Evolutionary conservation across 352 stramenopile species (phyloP).

Genomic region (Thalassiosira livingstoniorum): DNA sequence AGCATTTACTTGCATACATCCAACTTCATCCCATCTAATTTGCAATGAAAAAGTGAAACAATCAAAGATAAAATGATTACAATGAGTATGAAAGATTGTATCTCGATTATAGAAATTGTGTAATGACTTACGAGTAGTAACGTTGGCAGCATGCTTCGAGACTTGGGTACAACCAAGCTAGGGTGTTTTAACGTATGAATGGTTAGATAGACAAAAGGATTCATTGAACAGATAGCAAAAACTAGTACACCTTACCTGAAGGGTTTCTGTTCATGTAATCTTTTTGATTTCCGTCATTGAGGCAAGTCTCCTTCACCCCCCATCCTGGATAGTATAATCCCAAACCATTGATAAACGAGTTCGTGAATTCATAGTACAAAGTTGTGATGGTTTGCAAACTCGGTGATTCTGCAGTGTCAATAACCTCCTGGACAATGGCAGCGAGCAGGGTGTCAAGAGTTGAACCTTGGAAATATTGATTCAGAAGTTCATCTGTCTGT

Average conservation of each 20-base stretch:
- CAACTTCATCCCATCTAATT: conserved; percentile 8
- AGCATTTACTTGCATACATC: conserved; percentile 26
- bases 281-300: conserved; percentile 31
- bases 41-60: not conserved
- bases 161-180: conserved; percentile 24
- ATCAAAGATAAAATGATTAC: not conserved
- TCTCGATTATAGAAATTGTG: not conserved
- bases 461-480: conserved; percentile 33
- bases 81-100: not conserved
- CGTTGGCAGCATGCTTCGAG: conserved; percentile 45
- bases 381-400: conserved; percentile 28
- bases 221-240: too few species aligned
- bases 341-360: conserved; percentile 43
- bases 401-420: conserved; percentile 5
- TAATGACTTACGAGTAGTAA: conserved; percentile 39
- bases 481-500: conserved; percentile 26
- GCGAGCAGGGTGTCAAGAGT: conserved; percentile 28
- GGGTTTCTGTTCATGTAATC: conserved; percentile 52
- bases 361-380: conserved; percentile 32
- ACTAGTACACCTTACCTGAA: conserved; percentile 24
- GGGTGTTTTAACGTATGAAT: too few species aligned
- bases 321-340: conserved; percentile 55
- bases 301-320: conserved; percentile 44
- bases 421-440: conserved; percentile 30
- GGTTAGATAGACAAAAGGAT: too few species aligned